Evolutionary conservation across 495 filamentous ascomycete species (phyloP).

Genomic region (Xanthoparmelia taractica): DNA sequence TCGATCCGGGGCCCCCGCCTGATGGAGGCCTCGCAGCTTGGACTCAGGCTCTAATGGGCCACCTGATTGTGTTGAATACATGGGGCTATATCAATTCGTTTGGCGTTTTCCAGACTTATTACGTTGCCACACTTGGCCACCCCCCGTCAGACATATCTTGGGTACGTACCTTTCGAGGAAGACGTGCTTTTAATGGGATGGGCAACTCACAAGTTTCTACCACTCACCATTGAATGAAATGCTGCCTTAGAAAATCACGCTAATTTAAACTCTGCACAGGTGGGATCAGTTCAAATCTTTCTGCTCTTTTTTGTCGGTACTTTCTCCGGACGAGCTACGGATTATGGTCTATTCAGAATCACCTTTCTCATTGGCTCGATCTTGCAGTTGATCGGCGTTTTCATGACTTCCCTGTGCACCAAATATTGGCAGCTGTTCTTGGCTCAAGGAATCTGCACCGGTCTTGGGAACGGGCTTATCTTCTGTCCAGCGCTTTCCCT

Average conservation of each 20-base stretch:
- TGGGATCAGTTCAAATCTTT: slow-evolving; percentile 52
- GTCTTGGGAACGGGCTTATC: slow-evolving; percentile 64
- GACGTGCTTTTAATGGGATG: background rate
- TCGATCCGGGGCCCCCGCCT: slow-evolving; percentile 51
- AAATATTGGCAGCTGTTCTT: slow-evolving; percentile 75
- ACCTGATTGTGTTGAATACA: slow-evolving; percentile 62
- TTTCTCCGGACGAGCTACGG: slow-evolving; percentile 57
- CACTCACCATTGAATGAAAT: no score
- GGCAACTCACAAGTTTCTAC: background rate
- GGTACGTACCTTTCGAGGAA: slow-evolving; percentile 48
- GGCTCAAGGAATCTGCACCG: slow-evolving; percentile 70
- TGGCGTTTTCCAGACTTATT: slow-evolving; percentile 76
- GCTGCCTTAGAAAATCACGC: background rate
- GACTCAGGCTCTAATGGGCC: slow-evolving; percentile 57
- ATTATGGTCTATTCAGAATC: slow-evolving; percentile 60
- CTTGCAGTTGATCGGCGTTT: slow-evolving; percentile 59
- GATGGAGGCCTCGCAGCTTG: slow-evolving; percentile 59
- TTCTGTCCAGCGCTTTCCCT: slow-evolving; percentile 64
- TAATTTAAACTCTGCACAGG: background rate
- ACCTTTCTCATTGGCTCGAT: slow-evolving; percentile 49
- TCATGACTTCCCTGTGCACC: slow-evolving; percentile 60
- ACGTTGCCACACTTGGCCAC: slow-evolving; percentile 43
- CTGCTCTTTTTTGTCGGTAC: slow-evolving; percentile 65
- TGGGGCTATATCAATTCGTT: slow-evolving; percentile 75
- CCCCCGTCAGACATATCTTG: slow-evolving; percentile 63